Conservation (phyloP, 208 protist genomes). For the Leptomonas seymouri region DNA sequence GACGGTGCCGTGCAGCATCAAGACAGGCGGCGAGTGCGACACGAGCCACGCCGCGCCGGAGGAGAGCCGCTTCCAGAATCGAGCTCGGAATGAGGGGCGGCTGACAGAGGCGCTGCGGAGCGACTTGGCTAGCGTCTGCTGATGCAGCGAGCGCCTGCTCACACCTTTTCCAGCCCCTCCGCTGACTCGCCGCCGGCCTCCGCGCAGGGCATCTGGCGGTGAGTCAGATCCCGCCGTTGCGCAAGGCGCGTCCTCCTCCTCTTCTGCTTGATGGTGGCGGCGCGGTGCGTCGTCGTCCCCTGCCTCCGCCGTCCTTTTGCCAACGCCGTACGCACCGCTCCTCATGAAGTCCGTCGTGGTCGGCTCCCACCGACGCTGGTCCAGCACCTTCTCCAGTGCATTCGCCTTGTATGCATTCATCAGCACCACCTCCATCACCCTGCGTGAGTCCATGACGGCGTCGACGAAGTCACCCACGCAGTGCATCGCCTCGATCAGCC, state of each 20-base stretch:
- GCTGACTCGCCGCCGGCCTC: no score
- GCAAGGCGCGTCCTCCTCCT: no score
- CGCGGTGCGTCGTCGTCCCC: background rate
- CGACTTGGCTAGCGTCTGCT: conserved; percentile 3
- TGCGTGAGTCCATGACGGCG: conserved; percentile 40
- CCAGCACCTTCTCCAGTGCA: conserved; percentile 54
- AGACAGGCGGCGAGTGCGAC: conserved; percentile 3
- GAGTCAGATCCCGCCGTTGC: no score
- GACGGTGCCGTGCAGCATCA: background rate
- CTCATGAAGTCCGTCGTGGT: conserved; percentile 27
- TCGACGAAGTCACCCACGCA: conserved; percentile 38
- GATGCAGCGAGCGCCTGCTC: background rate
- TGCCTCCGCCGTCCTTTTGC: no score
- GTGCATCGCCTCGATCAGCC: conserved; percentile 47
- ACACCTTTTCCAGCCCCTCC: background rate
- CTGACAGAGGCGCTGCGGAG: background rate
- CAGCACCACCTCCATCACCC: conserved; percentile 63
- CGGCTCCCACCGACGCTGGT: conserved; percentile 56
- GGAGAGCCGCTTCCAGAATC: background rate
- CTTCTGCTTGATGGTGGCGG: background rate
- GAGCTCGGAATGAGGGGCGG: background rate
- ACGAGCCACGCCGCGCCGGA: conserved; percentile 3
- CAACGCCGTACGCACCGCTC: background rate
- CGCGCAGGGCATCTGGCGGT: no score
- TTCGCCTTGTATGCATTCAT: conserved; percentile 79